Evolutionary conservation across 768 basidiomycete genomes (phyloP), one percentile per base, ranked within the genome.

Genomic region (Russula compacta): DNA sequence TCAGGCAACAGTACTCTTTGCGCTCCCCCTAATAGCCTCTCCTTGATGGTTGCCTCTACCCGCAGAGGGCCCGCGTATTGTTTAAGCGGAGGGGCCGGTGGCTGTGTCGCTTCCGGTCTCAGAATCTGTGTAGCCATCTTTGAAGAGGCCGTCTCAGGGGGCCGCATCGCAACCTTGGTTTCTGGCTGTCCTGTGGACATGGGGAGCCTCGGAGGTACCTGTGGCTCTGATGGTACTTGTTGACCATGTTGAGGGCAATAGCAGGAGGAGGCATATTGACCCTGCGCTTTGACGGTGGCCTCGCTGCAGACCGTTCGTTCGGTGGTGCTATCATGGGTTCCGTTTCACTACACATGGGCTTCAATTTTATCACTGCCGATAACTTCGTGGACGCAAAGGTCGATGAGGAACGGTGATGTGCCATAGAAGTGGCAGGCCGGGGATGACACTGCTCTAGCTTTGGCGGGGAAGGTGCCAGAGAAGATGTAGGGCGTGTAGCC

Each of bases 341-440:
- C 11, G 56, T 58, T 29, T 53, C 52, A 53, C 60, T 63, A 6
- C 63, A 60, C 6, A 44, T 49, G 9, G 57, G 50, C 47, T 21
- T 52, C 10, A 40, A 15, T 33, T 19, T 19, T 21, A 4, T 47
- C 36, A 32, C 39, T 14, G 24, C 12, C 2, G 42, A 40, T n/a
- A 24, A 24, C 11, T 51, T 52, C 10, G n/a, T 14, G 11, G 60
- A 43, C 4, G 24, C 51, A 47, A 62, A 51, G 32, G 39, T 29
- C 6, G 60, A 64, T 21, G 63, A 64, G 6, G 61, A 33, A 48
- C 61, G 61, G 40, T 57, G 36, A 17, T 56, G 43, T 10, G 52
- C 32, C 55, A 64, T 50, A 50, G 63, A 56, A 29, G 63, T 64
- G 17, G 58, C 57, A 32, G 64, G 64, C n/a, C 63, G 64, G 19